Base-by-base conservation (phyloP, 768 basidiomycete genomes). In the Serendipita sp. region DNA sequence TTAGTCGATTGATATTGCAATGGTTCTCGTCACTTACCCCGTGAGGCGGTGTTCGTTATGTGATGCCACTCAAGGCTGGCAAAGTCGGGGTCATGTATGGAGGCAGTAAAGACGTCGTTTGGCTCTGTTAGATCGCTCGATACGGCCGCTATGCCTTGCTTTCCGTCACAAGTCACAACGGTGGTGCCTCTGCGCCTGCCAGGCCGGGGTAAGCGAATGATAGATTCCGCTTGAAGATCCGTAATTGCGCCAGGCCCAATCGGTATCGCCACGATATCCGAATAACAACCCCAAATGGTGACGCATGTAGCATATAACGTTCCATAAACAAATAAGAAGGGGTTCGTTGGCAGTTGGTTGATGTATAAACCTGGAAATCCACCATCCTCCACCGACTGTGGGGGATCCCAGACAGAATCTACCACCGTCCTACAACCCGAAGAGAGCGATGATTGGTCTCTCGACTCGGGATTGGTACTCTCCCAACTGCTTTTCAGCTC, bases 321-420 rank as follows among this genome's bases (percentile, higher is more conserved):
- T 2, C 47, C 63, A 13, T 62, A 44, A 5, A 71, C 60, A 3
- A 65, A 58, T 16, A 82, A 66, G 68, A 80, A 80, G 0, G 82
- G 78, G 1, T 70, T 71, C 0, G 74, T 45, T 0, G 78, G 72
- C 16, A 87, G 73, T 66, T 78, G 79, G 16, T 80, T 75, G 3
- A 81, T 76, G 67, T 83, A 88, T 1, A 89, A 72, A 0, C 87
- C 86, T 0, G 86, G 86, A 71, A 87, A 88, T 3, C 23, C 63
- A 0, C 74, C 76, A 41, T 70, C 70, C 2, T 67, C 44, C 2
- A 69, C 68, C 0, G 78, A 75, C 10, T 38, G 16, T n/a, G 56
- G n/a, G 3, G 56, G 34, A 32, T 78, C 76, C 51, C 75, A 72
- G 2, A 82, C 76, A 1, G 74, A 68, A 7, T 77, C 77, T 1